phyloP scores from a whole-genome alignment of 2,329 filamentous ascomycete species.

The Arthrobotrys pseudoclavata region DNA sequence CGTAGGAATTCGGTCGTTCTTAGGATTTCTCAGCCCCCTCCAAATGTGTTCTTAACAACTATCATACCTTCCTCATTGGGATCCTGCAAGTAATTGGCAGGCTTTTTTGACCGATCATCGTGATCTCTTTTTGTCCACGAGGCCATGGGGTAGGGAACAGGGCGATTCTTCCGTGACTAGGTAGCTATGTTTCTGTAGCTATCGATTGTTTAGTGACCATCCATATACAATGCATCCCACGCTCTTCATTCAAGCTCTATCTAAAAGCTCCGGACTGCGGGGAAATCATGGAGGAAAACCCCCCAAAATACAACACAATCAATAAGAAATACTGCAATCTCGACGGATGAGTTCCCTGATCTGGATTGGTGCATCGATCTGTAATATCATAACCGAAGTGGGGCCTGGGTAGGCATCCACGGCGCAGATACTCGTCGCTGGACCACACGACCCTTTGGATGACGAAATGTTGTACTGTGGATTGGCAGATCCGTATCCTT shows the following conservation, averaged over 20 bases:
- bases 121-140: constrained; percentile 49
- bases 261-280: constrained; percentile 38
- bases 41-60: background rate
- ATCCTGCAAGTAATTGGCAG: constrained; percentile 23
- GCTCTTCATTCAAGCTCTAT: constrained; percentile 13
- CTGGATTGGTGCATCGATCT: constrained; percentile 22
- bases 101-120: constrained; percentile 16
- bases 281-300: constrained; percentile 18
- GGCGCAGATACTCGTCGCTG: constrained; percentile 11
- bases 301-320: constrained; percentile 28
- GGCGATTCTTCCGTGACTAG: constrained; percentile 30
- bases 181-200: constrained; percentile 21
- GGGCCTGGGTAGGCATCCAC: constrained; percentile 45
- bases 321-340: constrained; percentile 7
- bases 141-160: constrained; percentile 48
- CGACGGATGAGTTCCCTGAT: constrained; percentile 54
- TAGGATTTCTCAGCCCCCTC: constrained; percentile 45
- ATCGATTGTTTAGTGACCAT: background rate
- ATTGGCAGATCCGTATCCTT: constrained; percentile 45
- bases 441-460: constrained; percentile 50
- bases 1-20: constrained; percentile 23
- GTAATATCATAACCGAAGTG: constrained; percentile 38
- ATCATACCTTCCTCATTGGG: constrained; percentile 54
- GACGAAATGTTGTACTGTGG: constrained; percentile 48
- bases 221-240: constrained; percentile 17